phyloP scores from a whole-genome alignment of 202 grass and related monocot genomes.

The Brachypodium distachyon region DNA sequence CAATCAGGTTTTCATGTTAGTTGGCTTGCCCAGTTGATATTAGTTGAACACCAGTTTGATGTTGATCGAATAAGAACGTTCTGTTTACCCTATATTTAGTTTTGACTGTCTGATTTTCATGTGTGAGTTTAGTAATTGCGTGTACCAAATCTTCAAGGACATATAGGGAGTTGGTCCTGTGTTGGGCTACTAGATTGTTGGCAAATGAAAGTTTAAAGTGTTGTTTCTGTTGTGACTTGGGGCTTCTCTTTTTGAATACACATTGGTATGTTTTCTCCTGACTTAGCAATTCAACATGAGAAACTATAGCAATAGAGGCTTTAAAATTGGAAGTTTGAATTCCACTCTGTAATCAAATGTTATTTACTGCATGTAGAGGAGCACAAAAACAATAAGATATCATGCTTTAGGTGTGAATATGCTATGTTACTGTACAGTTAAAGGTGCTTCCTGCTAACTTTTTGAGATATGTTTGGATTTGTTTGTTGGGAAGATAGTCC shows the following conservation, averaged over 20 bases:
- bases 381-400: conserved; percentile 1
- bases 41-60: not conserved
- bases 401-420: not conserved
- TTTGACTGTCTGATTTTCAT: not conserved
- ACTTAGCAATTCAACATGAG: conserved; percentile 12
- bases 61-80: not conserved
- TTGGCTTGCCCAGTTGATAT: not conserved
- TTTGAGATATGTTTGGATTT: not conserved
- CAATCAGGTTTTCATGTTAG: not conserved
- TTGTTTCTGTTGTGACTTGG: not conserved
- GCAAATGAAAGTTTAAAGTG: conserved; percentile 7
- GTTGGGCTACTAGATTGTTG: not conserved
- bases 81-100: not conserved
- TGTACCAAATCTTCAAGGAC: not conserved
- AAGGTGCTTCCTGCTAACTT: not conserved
- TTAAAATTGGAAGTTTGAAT: not conserved
- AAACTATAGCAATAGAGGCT: not conserved
- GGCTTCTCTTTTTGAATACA: not conserved
- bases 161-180: not conserved
- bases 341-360: not conserved
- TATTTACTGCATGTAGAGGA: not conserved
- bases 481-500: not conserved
- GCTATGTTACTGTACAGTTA: not conserved
- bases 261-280: not conserved
- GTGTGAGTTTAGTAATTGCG: not conserved